Base-by-base conservation (phyloP, 2,329 filamentous ascomycete species). In the Setomelanomma holmii region DNA sequence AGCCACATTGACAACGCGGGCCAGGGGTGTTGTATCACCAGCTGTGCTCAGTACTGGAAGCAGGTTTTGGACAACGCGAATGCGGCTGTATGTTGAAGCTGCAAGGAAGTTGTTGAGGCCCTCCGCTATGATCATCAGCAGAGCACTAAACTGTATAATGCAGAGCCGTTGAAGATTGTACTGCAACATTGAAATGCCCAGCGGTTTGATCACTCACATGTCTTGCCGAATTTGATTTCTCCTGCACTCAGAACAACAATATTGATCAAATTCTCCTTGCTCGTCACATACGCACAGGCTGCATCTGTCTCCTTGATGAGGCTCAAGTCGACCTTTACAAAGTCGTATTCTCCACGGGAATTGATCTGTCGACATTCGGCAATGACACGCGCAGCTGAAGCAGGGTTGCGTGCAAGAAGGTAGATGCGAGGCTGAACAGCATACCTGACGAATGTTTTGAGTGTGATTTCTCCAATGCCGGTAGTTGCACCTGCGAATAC, bases 221-320 rank as follows among this genome's bases (percentile, higher is more conserved):
- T 27, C 4, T 30, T n/a, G 10, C 24, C 38, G 6, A 52, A 39
- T 16, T 12, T 30, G 6, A 47, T 12, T 38, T 69, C 67, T 2
- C 82, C 83, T 1, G 77, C 77, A 1, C 76, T 82, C 35, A 84
- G 73, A 56, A 85, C 81, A 0, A 86, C 66, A 4, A 85, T 66
- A 65, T 86, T 84, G 42, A 87, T 76, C 20, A 75, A 74, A 30
- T 71, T 68, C 61, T 86, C 83, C 52, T 77, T 79, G 16, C 67
- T 61, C 53, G 69, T 72, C 45, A 87, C 81, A 43, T 83, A 74
- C 4, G 73, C 69, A 63, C 76, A 78, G 11, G 74, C 66, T 41
- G 72, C 63, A 55, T 79, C 77, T 40, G 78, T 76, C 51, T 74
- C 73, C 22, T 60, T 66, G 10, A 79, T 60, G 11, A 72, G 54